A percentile compares a stretch with the other conserved stretches of the same genome.
phyloP scores from a whole-genome alignment of 148 eudicot genomes.

The Rhododendron ovatum region DNA sequence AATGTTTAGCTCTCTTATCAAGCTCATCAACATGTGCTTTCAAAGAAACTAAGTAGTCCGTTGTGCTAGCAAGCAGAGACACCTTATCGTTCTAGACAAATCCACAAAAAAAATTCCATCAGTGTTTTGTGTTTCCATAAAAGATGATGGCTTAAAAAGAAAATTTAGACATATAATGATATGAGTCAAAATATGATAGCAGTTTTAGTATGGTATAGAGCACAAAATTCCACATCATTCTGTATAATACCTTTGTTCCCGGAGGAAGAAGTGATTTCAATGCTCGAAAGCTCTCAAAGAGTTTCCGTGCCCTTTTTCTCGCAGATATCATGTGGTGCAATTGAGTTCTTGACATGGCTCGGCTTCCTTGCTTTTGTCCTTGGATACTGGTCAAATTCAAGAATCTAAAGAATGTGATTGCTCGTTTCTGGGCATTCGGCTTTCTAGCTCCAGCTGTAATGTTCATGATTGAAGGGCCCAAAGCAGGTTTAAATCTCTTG shows the following conservation, averaged over 20 bases:
- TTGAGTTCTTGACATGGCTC: conserved; percentile 42
- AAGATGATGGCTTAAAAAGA: too few species aligned
- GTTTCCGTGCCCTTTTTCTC: conserved; percentile 66
- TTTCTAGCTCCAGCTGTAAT: conserved; percentile 1
- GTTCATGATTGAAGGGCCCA: background rate
- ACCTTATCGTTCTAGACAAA: conserved; percentile 72
- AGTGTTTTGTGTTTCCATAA: background rate
- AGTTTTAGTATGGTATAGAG: too few species aligned
- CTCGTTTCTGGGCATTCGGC: conserved; percentile 44
- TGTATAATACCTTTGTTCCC: conserved; percentile 62
- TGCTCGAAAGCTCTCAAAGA: conserved; percentile 72
- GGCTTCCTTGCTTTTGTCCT: conserved; percentile 18
- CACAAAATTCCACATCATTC: too few species aligned
- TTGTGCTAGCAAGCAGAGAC: conserved; percentile 53
- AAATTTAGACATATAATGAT: too few species aligned
- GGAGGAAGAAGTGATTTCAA: conserved; percentile 79
- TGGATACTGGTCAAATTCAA: conserved; percentile 28
- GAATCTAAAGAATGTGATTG: conserved; percentile 37
- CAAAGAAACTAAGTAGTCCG: conserved; percentile 54
- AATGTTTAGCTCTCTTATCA: conserved; percentile 26
- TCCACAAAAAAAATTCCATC: background rate
- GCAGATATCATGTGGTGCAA: conserved; percentile 84
- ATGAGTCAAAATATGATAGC: too few species aligned
- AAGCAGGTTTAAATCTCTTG: conserved; percentile 24
- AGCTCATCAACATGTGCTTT: conserved; percentile 58